A percentile compares a stretch with the other conserved stretches of the same genome.
phyloP scores from a whole-genome alignment of 257 asterid species.

The Handroanthus guayacan region DNA sequence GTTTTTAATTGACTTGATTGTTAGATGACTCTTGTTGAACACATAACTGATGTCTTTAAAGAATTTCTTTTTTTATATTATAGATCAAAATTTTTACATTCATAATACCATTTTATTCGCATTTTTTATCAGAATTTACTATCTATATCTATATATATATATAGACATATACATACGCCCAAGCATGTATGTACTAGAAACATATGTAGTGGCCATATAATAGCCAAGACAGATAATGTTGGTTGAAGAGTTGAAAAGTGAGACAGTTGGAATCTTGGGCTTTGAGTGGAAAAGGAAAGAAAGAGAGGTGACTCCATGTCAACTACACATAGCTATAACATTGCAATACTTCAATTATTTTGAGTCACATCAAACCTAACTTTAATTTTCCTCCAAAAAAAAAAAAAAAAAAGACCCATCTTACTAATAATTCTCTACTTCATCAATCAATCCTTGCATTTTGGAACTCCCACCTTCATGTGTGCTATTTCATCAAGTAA shows the following conservation, averaged over 20 bases:
- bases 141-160: too few species aligned
- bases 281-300: constrained; percentile 33
- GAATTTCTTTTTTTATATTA: too few species aligned
- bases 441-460: constrained; percentile 36
- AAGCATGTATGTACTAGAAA: not conserved
- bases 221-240: constrained; percentile 32
- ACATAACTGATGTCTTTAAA: too few species aligned
- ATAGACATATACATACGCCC: not conserved
- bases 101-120: too few species aligned
- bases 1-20: too few species aligned
- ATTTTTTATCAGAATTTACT: too few species aligned
- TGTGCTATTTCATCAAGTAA: not conserved
- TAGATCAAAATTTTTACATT: too few species aligned
- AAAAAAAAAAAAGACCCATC: constrained; percentile 22
- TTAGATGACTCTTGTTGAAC: too few species aligned
- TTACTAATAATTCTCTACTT: constrained; percentile 13
- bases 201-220: constrained; percentile 23
- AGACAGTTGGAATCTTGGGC: constrained; percentile 53
- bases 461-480: constrained; percentile 29
- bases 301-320: constrained; percentile 34
- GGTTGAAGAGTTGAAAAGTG: constrained; percentile 38
- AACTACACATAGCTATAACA: constrained; percentile 27
- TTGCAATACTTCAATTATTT: constrained; percentile 18
- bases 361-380: constrained; percentile 44
- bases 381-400: constrained; percentile 5